phyloP scores from a whole-genome alignment of 1,284 basidiomycete species.

The Pterulicium gracile region DNA sequence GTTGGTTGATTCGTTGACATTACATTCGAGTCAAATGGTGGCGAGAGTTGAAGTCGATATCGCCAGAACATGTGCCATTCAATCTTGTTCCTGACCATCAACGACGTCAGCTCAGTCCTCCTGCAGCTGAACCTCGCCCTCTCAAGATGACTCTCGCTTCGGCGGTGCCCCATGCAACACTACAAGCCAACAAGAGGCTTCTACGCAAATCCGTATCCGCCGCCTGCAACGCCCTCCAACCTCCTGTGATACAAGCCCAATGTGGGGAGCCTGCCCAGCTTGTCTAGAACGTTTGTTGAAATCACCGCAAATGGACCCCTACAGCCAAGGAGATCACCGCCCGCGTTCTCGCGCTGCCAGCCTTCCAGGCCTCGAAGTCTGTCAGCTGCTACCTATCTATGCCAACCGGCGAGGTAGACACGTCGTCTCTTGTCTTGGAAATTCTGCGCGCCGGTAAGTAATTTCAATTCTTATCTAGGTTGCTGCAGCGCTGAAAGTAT shows the following conservation, averaged over 20 bases:
- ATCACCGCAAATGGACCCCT: slow-evolving; percentile 2
- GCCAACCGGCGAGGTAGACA: slow-evolving; percentile 61
- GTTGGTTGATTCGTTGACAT: no score
- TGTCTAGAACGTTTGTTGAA: background rate
- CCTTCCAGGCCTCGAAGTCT: slow-evolving; percentile 36
- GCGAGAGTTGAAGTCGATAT: no score
- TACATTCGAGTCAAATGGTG: no score
- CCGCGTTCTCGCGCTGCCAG: slow-evolving; percentile 35
- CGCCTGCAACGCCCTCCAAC: slow-evolving; percentile 31
- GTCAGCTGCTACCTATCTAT: slow-evolving; percentile 73
- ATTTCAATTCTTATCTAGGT: slow-evolving; percentile 4
- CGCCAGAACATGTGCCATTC: no score
- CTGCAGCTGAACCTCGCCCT: no score
- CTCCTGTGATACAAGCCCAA: slow-evolving; percentile 42
- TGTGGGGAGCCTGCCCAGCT: slow-evolving; percentile 27
- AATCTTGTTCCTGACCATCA: no score
- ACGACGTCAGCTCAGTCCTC: no score
- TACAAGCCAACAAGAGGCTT: slow-evolving; percentile 37
- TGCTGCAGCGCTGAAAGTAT: slow-evolving; percentile 3
- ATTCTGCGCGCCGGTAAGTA: slow-evolving; percentile 37
- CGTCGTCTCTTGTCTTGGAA: slow-evolving; percentile 34
- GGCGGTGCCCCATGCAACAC: slow-evolving; percentile 3
- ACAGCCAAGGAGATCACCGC: slow-evolving; percentile 43
- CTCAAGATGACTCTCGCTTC: background rate
- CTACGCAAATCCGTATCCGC: slow-evolving; percentile 38